Evolutionary conservation across 2,329 filamentous ascomycete species (phyloP), one percentile per base, ranked within the genome.

Genomic region (Penicillium occitanis): DNA sequence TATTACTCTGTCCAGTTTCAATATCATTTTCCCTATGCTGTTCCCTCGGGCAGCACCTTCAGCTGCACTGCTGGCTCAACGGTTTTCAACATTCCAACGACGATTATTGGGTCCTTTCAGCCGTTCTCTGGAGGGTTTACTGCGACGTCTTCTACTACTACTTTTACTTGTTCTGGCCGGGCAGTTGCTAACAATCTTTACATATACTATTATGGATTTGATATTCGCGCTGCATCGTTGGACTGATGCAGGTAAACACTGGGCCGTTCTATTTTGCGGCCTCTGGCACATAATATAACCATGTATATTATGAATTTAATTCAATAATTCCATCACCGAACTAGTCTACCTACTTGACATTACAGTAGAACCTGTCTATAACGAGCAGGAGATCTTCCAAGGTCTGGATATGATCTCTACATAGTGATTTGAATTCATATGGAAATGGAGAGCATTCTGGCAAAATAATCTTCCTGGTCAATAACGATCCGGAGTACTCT

Each of bases 1-100:
- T 57, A 57, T 22, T 57, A 57, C 33, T 57, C 53, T 25, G 53
- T 57, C 33, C 33, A 57, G 11, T 40, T 58, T 17, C 53, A 58
- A 58, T 58, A 58, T 58, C 3, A 40, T n/a, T 37, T 40, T 10
- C 30, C 33, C 1, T 25, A 58, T 25, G 55, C 55, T 10, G 55
- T 58, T 40, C 35, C 55, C 3, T 58, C 55, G 7, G 8, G 10
- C 17, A 58, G 30, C 35, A 28, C 19, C n/a, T 42, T 58, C n/a
- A 40, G n/a, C 33, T 58, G 55, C 55, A 58, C 19, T 25, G 55
- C 55, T 17, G 19, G 35, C 33, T 58, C 35, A 58, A 28, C 55
- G 33, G 33, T 33, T 2, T 57, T 40, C 11, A 6, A 6, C n/a
- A 57, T 57, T 10, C 33, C 53, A 35, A 57, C n/a, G 53, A 57